phyloP scores from a whole-genome alignment of 1,284 basidiomycete genomes.

The Nidula niveotomentosa region DNA sequence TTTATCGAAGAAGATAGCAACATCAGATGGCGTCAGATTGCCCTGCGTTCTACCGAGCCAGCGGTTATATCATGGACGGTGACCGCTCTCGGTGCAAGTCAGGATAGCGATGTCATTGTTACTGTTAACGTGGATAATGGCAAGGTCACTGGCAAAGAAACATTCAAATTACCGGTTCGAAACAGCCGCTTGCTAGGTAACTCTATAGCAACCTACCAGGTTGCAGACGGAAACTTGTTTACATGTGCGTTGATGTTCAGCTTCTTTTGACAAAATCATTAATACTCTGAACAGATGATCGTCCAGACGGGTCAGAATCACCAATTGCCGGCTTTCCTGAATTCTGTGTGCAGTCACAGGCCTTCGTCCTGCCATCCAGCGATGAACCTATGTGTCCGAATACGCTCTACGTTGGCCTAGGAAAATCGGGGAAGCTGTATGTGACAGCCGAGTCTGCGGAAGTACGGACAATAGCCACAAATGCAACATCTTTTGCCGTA shows the following conservation, averaged over 20 bases:
- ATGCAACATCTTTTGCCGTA: constrained; percentile 81
- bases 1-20: constrained; percentile 18
- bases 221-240: constrained; percentile 48
- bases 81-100: constrained; percentile 18
- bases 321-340: constrained; percentile 50
- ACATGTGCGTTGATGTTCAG: constrained; percentile 38
- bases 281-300: constrained; percentile 5
- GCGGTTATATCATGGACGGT: constrained; percentile 17
- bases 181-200: constrained; percentile 21
- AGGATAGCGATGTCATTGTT: constrained; percentile 14
- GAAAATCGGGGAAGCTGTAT: constrained; percentile 64
- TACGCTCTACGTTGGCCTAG: constrained; percentile 64
- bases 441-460: constrained; percentile 30
- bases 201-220: constrained; percentile 40
- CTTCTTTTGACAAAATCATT: too few relatives aligned
- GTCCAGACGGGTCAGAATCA: constrained; percentile 23
- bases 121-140: constrained; percentile 13
- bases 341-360: constrained; percentile 52
- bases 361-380: constrained; percentile 16
- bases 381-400: background rate
- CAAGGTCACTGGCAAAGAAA: background rate
- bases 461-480: constrained; percentile 45
- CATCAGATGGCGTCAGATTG: constrained; percentile 36
- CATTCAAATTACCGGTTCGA: constrained; percentile 11
- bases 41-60: constrained; percentile 20